Percentiles rank a stretch among this genome's conserved stretches.
phyloP scores from a whole-genome alignment of 176 grass and related monocot genomes.

The Carex pumila region DNA sequence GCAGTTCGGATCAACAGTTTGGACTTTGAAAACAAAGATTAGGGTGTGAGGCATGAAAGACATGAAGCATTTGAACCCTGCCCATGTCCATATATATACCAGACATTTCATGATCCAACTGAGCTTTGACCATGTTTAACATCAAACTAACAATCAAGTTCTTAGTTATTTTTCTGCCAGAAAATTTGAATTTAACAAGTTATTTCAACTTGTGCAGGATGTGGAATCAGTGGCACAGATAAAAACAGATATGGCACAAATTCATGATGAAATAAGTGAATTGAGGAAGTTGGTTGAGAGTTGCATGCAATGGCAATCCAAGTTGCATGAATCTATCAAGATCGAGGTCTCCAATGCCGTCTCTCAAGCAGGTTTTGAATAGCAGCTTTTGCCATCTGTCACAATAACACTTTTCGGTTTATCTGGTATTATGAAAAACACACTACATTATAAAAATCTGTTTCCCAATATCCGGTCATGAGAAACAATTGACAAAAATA shows the following conservation, averaged over 20 bases:
- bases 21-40: no score
- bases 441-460: neutral
- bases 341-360: constrained; percentile 68
- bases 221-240: constrained; percentile 20
- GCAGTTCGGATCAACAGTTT: no score
- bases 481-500: neutral
- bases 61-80: no score
- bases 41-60: no score
- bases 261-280: constrained; percentile 84
- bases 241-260: constrained; percentile 68
- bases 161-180: neutral
- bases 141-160: neutral
- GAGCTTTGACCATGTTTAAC: neutral
- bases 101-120: neutral
- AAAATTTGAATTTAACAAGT: neutral
- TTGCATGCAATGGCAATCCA: constrained; percentile 84
- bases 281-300: constrained; percentile 69
- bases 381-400: neutral
- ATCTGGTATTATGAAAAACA: neutral
- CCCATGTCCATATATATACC: neutral
- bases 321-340: constrained; percentile 70
- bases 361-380: constrained; percentile 53
- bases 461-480: neutral
- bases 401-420: neutral
- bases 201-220: neutral